Evolutionary conservation across 2,329 filamentous ascomycete species (phyloP).

Genomic region (Curvularia spicifera): DNA sequence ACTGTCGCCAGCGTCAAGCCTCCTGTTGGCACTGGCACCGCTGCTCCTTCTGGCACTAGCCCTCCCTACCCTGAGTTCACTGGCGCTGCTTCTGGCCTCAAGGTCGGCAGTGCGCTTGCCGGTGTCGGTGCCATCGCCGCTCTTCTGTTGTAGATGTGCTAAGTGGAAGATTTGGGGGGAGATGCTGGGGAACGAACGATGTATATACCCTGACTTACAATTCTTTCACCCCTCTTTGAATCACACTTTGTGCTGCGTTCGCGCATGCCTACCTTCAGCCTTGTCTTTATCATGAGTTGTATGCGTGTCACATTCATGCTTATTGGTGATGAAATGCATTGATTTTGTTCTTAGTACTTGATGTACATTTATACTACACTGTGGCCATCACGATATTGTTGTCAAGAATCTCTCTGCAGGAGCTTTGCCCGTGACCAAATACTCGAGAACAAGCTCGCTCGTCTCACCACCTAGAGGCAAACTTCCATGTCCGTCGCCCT

Average conservation of each 20-base stretch:
- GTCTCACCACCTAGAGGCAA: constrained; percentile 44
- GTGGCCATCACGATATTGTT: constrained; percentile 1
- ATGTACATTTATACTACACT: background rate
- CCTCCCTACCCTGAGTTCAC: constrained; percentile 39
- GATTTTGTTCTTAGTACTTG: background rate
- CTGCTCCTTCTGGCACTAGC: constrained; percentile 31
- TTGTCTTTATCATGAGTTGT: background rate
- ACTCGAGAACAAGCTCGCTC: constrained; percentile 39
- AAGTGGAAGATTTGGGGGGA: background rate
- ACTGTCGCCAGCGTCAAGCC: background rate
- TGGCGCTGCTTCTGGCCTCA: constrained; percentile 38
- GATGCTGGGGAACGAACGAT: background rate
- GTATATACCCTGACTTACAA: constrained; percentile 5
- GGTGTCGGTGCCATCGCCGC: constrained; percentile 46
- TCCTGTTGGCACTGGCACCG: constrained; percentile 23
- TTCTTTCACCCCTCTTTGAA: constrained; percentile 6
- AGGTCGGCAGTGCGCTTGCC: constrained; percentile 43
- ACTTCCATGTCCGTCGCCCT: constrained; percentile 53
- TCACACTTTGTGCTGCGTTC: constrained; percentile 6
- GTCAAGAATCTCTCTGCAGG: constrained; percentile 4
- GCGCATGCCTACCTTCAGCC: background rate
- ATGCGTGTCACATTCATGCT: background rate
- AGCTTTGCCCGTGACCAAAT: constrained; percentile 39
- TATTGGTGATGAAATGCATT: background rate
- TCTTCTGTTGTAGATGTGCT: constrained; percentile 42